phyloP scores from a whole-genome alignment of 2,329 filamentous ascomycete species.

The Hypoxylon sp. region DNA sequence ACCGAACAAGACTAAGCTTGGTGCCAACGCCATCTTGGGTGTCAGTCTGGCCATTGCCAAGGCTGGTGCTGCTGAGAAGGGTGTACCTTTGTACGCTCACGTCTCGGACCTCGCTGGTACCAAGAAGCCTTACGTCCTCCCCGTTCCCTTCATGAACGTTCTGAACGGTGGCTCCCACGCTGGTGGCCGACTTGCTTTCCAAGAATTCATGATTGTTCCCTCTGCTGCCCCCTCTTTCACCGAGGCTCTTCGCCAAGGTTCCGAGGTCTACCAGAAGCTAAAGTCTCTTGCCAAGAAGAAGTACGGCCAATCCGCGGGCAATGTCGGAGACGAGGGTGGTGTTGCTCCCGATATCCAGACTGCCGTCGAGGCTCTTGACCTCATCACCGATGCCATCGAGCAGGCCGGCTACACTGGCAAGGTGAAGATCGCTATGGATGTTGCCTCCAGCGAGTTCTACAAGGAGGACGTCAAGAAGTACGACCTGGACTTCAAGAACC shows the following conservation, averaged over 20 bases:
- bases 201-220: conserved; percentile 96
- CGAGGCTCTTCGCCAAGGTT: conserved; percentile 94
- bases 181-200: conserved; percentile 93
- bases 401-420: conserved; percentile 93
- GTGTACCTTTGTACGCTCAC: conserved; percentile 86
- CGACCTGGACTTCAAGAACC: conserved; percentile 99
- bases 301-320: conserved; percentile 98
- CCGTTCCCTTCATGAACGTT: conserved; percentile 93
- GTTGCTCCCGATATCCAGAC: conserved; percentile 99
- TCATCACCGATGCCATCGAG: conserved; percentile 95
- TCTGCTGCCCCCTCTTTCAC: conserved; percentile 87
- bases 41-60: conserved; percentile 86
- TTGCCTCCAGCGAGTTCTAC: conserved; percentile 99
- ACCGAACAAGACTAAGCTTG: conserved; percentile 85
- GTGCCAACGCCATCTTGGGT: conserved; percentile 89
- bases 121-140: conserved; percentile 91
- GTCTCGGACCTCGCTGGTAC: conserved; percentile 87
- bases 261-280: conserved; percentile 98
- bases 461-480: conserved; percentile 98
- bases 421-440: conserved; percentile 99
- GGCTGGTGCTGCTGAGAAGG: conserved; percentile 89
- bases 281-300: conserved; percentile 98
- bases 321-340: conserved; percentile 99
- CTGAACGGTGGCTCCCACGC: conserved; percentile 95
- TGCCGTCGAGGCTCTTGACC: conserved; percentile 92